These are phyloP conservation scores for Diaporthe amygdali DNA, from an alignment of 2,329 filamentous ascomycete species.

Conservation along the genomic window DNA sequence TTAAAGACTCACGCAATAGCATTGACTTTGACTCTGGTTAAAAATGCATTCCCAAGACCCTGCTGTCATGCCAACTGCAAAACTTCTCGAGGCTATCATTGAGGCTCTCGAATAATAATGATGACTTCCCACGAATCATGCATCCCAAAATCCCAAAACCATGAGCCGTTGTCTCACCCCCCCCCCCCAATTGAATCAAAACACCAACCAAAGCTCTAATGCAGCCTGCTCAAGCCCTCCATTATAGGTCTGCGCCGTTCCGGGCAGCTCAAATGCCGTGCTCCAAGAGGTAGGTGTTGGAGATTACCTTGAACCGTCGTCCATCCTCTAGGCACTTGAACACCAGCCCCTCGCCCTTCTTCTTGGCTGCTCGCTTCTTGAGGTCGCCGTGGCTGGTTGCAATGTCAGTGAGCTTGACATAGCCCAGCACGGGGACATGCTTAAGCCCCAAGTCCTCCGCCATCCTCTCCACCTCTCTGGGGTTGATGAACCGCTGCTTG, in stretches of 20 bases:
- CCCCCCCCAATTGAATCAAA: too few species aligned
- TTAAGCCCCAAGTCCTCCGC: constrained; percentile 33
- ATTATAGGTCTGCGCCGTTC: too few species aligned
- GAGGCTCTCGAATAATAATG: too few species aligned
- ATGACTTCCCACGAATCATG: neutral
- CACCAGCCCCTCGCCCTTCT: constrained; percentile 33
- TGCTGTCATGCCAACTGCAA: neutral
- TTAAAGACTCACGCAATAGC: neutral
- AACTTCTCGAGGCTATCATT: too few species aligned
- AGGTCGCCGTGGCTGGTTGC: constrained; percentile 29
- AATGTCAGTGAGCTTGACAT: constrained; percentile 28
- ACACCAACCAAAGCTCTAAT: neutral
- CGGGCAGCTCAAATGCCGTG: neutral
- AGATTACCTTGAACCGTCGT: constrained; percentile 35
- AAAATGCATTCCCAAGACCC: neutral
- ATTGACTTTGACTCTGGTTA: neutral
- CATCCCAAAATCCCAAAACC: neutral
- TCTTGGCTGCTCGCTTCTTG: constrained; percentile 28
- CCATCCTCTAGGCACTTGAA: constrained; percentile 33
- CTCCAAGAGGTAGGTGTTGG: constrained; percentile 29
- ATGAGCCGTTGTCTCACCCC: too few species aligned
- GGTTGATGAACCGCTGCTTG: constrained; percentile 32
- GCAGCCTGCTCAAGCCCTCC: neutral
- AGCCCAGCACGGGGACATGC: constrained; percentile 39
- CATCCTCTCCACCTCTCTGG: constrained; percentile 34